These are phyloP conservation scores for Breviolum minutum DNA, from an alignment of 73 alveolate genomes.

Conservation along the genomic window DNA sequence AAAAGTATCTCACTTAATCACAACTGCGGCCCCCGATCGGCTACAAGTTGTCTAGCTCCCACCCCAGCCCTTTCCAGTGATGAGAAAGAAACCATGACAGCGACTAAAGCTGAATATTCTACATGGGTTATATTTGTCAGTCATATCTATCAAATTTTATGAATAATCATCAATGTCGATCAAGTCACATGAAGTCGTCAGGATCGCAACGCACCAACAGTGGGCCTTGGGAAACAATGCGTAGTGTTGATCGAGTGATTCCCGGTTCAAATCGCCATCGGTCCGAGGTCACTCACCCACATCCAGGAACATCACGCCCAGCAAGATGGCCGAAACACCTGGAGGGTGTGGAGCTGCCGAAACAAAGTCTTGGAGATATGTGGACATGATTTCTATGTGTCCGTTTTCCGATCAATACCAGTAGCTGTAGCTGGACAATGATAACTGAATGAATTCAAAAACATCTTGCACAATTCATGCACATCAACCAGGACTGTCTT, in stretches of 20 bases:
- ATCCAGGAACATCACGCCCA: not conserved
- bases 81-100: no score
- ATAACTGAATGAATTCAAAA: not conserved
- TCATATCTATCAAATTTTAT: not conserved
- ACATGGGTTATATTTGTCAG: no score
- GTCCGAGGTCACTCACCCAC: not conserved
- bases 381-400: no score
- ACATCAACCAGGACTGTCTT: not conserved
- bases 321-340: not conserved
- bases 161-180: not conserved
- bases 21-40: no score
- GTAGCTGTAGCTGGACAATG: no score
- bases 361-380: no score
- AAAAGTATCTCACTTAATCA: no score
- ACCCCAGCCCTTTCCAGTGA: no score
- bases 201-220: slow-evolving; percentile 43
- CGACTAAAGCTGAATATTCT: no score
- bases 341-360: not conserved
- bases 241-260: not conserved
- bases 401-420: no score
- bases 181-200: slow-evolving; percentile 31
- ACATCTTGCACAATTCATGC: not conserved
- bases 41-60: no score
- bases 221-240: not conserved
- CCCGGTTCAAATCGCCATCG: not conserved